Evolutionary conservation across 345 rosid species (phyloP), one percentile per base, ranked within the genome.

Genomic region (Ricinus communis): DNA sequence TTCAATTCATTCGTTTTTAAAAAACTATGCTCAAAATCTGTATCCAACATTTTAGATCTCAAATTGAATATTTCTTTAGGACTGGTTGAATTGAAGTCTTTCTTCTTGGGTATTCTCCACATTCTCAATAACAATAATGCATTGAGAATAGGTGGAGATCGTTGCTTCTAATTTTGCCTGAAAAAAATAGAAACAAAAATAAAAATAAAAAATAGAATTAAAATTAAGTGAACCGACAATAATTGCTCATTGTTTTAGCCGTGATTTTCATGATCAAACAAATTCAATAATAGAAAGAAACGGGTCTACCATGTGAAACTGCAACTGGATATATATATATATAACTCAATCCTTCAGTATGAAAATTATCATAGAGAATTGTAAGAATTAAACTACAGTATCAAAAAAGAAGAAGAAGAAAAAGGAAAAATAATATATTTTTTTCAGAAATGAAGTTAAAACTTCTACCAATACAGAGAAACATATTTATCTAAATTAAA

Each of bases 301-400:
- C 18, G 69, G 69, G 69, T 63, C 62, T 72, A 63, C 75, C 75
- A 72, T 55, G 75, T 64, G 75, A 69, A 8, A 63, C 50, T 63
- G 62, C 30, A 53, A 6, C 21, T 53, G 27, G 10, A 30, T 59
- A n/a, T n/a, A n/a, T n/a, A n/a, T n/a, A n/a, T n/a, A n/a, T n/a
- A n/a, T n/a, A n/a, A n/a, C n/a, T n/a, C n/a, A n/a, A n/a, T n/a
- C n/a, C n/a, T n/a, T n/a, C n/a, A n/a, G n/a, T n/a, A n/a, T n/a
- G n/a, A n/a, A n/a, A n/a, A n/a, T n/a, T n/a, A n/a, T n/a, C n/a
- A n/a, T n/a, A n/a, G n/a, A n/a, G n/a, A n/a, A n/a, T n/a, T n/a
- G n/a, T n/a, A n/a, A n/a, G n/a, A n/a, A n/a, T n/a, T n/a, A n/a
- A n/a, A n/a, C n/a, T n/a, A n/a, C n/a, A n/a, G n/a, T n/a, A n/a